Conservation (phyloP, 129 eudicot species). For the Rutidosis leptorrhynchoides region DNA sequence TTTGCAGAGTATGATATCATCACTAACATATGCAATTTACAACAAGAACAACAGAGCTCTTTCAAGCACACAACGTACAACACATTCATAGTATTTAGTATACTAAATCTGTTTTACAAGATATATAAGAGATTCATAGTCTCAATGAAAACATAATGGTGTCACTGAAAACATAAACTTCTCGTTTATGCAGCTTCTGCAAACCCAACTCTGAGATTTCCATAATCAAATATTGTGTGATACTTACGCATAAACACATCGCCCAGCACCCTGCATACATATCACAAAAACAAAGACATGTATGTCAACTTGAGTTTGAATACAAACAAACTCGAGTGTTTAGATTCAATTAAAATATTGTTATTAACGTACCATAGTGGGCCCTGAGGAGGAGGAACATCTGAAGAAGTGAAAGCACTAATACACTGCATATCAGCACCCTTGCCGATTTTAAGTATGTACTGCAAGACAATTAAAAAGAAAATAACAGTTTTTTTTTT, state of each 20-base stretch:
- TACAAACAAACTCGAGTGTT: not conserved
- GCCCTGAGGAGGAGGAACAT: slow-evolving; percentile 45
- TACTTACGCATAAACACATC: slow-evolving; percentile 90
- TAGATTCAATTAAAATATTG: not conserved
- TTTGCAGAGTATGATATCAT: no score
- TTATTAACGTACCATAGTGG: slow-evolving; percentile 44
- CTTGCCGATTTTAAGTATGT: slow-evolving; percentile 38
- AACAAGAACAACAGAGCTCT: no score
- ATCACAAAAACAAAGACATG: slow-evolving; percentile 16
- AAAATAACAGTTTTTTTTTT: not conserved
- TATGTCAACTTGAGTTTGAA: not conserved
- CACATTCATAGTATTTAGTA: no score
- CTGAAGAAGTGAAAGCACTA: slow-evolving; percentile 48
- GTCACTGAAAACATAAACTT: not conserved
- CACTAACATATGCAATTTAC: no score
- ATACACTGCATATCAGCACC: slow-evolving; percentile 37
- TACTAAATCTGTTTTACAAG: no score
- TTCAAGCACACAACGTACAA: no score
- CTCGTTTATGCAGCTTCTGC: slow-evolving; percentile 63
- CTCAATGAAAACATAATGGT: no score
- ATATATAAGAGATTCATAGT: no score
- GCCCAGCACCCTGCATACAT: slow-evolving; percentile 66
- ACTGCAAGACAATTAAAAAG: slow-evolving; percentile 29
- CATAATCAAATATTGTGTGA: slow-evolving; percentile 80
- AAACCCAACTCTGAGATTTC: slow-evolving; percentile 69